Evolutionary conservation across 208 protist species (phyloP).

Genomic region (Trypanosoma scelopori): DNA sequence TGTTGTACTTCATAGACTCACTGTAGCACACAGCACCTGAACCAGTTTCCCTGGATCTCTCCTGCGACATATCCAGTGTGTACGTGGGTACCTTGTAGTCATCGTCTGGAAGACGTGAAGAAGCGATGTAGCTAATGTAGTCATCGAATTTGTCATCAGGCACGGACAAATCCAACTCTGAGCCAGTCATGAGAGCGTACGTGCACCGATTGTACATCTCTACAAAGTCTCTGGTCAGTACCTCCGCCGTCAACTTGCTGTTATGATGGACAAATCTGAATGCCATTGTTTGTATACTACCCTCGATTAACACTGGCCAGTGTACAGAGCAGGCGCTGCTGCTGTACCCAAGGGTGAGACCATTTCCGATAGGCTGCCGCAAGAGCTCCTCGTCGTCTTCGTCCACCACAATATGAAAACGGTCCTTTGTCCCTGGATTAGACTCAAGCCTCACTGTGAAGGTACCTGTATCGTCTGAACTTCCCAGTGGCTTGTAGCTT

Average conservation of each 20-base stretch:
- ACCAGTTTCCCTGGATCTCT: slow-evolving; percentile 28
- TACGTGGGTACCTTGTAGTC: slow-evolving; percentile 37
- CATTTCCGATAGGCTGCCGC: slow-evolving; percentile 39
- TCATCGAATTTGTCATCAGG: slow-evolving; percentile 40
- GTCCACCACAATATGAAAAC: slow-evolving; percentile 36
- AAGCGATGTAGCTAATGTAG: slow-evolving; percentile 30
- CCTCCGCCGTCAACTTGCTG: slow-evolving; percentile 4
- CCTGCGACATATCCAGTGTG: slow-evolving; percentile 35
- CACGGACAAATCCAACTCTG: slow-evolving; percentile 24
- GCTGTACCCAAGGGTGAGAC: slow-evolving; percentile 44
- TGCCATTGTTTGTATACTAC: slow-evolving; percentile 35
- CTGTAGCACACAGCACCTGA: slow-evolving; percentile 50
- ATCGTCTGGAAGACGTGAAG: slow-evolving; percentile 30
- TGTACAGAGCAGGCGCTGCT: slow-evolving; percentile 41
- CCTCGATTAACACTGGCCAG: slow-evolving; percentile 51
- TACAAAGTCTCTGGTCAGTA: slow-evolving; percentile 34
- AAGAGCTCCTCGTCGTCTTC: slow-evolving; percentile 38
- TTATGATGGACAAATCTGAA: slow-evolving; percentile 46
- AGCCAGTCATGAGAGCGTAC: slow-evolving; percentile 45
- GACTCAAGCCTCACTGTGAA: slow-evolving; percentile 7
- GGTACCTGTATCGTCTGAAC: slow-evolving; percentile 15
- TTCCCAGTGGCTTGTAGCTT: slow-evolving; percentile 37
- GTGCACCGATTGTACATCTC: slow-evolving; percentile 63
- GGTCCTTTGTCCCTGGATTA: not conserved
- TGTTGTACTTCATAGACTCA: slow-evolving; percentile 47